Conservation (phyloP, 2,329 filamentous ascomycete species). For the Fusarium graminum region DNA sequence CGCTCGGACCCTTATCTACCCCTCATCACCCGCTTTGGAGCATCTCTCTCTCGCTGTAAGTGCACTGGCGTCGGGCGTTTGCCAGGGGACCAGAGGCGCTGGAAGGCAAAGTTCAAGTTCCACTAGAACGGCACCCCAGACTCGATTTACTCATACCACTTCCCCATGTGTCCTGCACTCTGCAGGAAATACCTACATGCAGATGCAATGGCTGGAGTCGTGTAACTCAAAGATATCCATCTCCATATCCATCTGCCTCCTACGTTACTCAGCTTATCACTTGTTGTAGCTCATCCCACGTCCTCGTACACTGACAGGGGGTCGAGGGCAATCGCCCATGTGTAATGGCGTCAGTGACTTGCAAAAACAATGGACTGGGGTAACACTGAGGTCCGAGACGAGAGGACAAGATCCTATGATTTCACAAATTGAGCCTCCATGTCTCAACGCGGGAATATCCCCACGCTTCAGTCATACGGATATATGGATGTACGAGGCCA, state of each 20-base stretch:
- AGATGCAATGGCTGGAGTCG: conserved; percentile 20
- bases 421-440: conserved; percentile 9
- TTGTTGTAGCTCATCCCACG: conserved; percentile 3
- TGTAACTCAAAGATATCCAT: conserved; percentile 27
- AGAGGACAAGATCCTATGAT: conserved; percentile 21
- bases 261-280: conserved; percentile 12
- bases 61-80: conserved; percentile 12
- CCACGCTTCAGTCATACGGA: conserved; percentile 23
- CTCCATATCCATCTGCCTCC: conserved; percentile 2
- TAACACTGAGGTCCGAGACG: conserved; percentile 25
- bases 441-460: conserved; percentile 42
- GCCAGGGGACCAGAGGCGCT: conserved; percentile 27
- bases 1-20: conserved; percentile 36
- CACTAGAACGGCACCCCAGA: conserved; percentile 22
- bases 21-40: conserved; percentile 2
- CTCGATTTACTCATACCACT: conserved; percentile 5
- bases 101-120: conserved; percentile 30
- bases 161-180: conserved; percentile 31
- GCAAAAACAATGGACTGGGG: conserved; percentile 23
- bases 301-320: conserved; percentile 26
- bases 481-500: conserved; percentile 28
- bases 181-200: conserved; percentile 42
- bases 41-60: conserved; percentile 20
- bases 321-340: conserved; percentile 11
- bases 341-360: conserved; percentile 32